Evolutionary conservation across 805 yeast genomes (phyloP).

Genomic region (Lipomyces sp.): DNA sequence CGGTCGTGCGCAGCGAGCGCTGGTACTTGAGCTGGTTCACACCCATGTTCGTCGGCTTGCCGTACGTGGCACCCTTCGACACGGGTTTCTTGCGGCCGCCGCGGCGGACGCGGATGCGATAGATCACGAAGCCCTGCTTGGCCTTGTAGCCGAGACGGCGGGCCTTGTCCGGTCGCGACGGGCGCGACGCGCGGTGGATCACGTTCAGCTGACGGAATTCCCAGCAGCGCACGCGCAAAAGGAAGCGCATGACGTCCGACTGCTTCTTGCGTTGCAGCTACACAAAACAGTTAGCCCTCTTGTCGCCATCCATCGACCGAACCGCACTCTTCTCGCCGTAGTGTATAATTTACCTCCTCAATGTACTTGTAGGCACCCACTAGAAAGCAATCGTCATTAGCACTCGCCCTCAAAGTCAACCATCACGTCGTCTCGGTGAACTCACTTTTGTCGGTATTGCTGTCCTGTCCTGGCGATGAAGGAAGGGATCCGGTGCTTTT

Average conservation of each 20-base stretch:
- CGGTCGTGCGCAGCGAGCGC: slow-evolving; percentile 95
- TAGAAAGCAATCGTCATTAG: slow-evolving; percentile 27
- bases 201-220: slow-evolving; percentile 99
- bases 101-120: slow-evolving; percentile 98
- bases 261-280: slow-evolving; percentile 97
- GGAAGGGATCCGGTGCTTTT: no score
- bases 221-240: slow-evolving; percentile 99
- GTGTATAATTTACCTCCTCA: slow-evolving; percentile 73
- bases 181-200: slow-evolving; percentile 97
- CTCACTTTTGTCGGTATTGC: slow-evolving; percentile 22
- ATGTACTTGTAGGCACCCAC: slow-evolving; percentile 99
- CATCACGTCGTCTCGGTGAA: neutral
- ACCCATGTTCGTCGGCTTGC: slow-evolving; percentile 99
- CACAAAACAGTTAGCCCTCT: neutral
- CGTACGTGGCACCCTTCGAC: slow-evolving; percentile 99
- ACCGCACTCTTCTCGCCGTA: neutral
- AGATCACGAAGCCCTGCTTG: slow-evolving; percentile 98
- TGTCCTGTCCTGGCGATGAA: neutral
- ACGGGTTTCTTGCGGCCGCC: slow-evolving; percentile 99
- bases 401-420: neutral
- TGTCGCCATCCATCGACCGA: neutral
- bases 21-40: slow-evolving; percentile 99
- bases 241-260: slow-evolving; percentile 98
- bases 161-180: slow-evolving; percentile 99
- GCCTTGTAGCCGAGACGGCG: slow-evolving; percentile 99